These are phyloP conservation scores for Populus tomentosa DNA, from an alignment of 441 rosid genomes.

Conservation along the genomic window DNA sequence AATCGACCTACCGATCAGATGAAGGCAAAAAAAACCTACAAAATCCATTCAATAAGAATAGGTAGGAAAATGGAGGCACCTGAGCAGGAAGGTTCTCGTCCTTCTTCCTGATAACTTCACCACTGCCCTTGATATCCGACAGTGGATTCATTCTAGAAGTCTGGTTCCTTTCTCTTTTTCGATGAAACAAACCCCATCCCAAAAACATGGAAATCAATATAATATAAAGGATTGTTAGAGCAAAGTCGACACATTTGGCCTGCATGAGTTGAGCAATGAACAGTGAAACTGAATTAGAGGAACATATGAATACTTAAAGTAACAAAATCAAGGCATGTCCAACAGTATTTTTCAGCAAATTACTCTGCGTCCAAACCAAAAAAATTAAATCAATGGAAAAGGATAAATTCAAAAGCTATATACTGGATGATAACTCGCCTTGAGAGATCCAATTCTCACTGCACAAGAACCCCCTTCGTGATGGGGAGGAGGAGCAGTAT, in stretches of 20 bases:
- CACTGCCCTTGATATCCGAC: slow-evolving; percentile 31
- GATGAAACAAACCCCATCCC: slow-evolving; percentile 77
- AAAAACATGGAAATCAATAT: slow-evolving; percentile 68
- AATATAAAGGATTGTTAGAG: slow-evolving; percentile 66
- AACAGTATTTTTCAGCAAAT: not conserved
- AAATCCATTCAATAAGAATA: not conserved
- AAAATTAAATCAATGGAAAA: not conserved
- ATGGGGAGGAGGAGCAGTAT: slow-evolving; percentile 47
- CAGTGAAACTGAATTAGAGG: slow-evolving; percentile 28
- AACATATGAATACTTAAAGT: slow-evolving; percentile 9
- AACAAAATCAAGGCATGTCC: not conserved
- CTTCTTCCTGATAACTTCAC: slow-evolving; percentile 45
- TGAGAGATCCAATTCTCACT: slow-evolving; percentile 69
- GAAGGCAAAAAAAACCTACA: not conserved
- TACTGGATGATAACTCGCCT: slow-evolving; percentile 44
- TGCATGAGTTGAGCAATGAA: slow-evolving; percentile 32
- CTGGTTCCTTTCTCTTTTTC: slow-evolving; percentile 46
- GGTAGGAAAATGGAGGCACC: slow-evolving; percentile 33
- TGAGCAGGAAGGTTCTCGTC: slow-evolving; percentile 65
- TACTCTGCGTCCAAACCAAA: not conserved
- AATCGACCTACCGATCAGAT: not conserved
- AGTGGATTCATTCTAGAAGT: slow-evolving; percentile 51
- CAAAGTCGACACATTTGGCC: slow-evolving; percentile 82
- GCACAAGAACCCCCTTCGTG: slow-evolving; percentile 58
- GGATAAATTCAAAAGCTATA: not conserved